Evolutionary conservation across 257 asterid species (phyloP).

Genomic region (Primulina tabacum): DNA sequence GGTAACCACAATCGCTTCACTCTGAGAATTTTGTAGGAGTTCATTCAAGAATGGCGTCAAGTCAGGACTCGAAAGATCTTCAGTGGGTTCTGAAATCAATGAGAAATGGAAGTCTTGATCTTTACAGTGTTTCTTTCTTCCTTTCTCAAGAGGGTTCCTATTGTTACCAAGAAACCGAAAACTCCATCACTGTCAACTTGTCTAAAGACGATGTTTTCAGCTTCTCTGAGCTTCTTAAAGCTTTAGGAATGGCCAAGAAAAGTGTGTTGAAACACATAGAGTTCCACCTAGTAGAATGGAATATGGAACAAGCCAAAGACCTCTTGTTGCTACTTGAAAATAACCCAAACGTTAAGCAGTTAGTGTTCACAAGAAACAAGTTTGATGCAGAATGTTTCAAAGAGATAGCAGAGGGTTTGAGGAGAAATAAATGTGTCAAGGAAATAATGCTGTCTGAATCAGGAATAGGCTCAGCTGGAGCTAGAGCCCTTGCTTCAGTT

Average conservation of each 20-base stretch:
- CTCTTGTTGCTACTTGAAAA: slow-evolving; percentile 37
- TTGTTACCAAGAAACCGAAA: slow-evolving; percentile 56
- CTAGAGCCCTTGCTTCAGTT: slow-evolving; percentile 51
- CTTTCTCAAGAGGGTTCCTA: slow-evolving; percentile 47
- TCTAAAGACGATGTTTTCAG: slow-evolving; percentile 26
- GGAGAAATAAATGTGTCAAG: slow-evolving; percentile 40
- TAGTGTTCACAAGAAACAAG: slow-evolving; percentile 52
- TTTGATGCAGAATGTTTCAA: slow-evolving; percentile 44
- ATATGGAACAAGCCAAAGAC: slow-evolving; percentile 35
- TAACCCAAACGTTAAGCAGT: slow-evolving; percentile 36
- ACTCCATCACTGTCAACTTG: slow-evolving; percentile 49
- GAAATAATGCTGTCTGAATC: slow-evolving; percentile 60
- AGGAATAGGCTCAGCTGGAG: slow-evolving; percentile 63
- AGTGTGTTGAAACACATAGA: slow-evolving; percentile 41
- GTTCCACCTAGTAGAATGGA: slow-evolving; percentile 71
- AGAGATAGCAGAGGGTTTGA: slow-evolving; percentile 45
- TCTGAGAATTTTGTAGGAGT: neutral
- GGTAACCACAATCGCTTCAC: neutral
- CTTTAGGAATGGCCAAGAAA: slow-evolving; percentile 26
- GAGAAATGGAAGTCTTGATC: slow-evolving; percentile 36
- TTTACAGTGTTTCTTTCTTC: slow-evolving; percentile 53
- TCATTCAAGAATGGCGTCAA: slow-evolving; percentile 36
- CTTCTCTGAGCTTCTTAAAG: slow-evolving; percentile 50
- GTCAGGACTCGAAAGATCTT: slow-evolving; percentile 40
- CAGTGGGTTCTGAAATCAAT: slow-evolving; percentile 49